Conservation (phyloP, 805 yeast species). For the Cyberlindnera euphorbiae region DNA sequence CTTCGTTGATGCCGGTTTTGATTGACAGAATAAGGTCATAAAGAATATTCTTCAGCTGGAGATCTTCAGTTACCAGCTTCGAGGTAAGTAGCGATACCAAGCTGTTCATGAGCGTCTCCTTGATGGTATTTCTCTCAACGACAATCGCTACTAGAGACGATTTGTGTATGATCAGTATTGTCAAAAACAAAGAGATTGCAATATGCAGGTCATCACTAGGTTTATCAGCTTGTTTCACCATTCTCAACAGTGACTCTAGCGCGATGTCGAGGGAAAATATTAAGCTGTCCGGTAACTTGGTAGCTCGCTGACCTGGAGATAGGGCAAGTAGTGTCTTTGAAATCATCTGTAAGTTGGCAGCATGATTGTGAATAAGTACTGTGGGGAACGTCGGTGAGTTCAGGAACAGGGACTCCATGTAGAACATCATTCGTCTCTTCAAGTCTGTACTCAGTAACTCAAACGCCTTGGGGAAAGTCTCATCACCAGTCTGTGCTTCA, state of each 20-base stretch:
- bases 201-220: conserved; percentile 12
- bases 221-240: conserved; percentile 18
- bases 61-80: conserved; percentile 37
- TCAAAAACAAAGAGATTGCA: conserved; percentile 44
- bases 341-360: conserved; percentile 10
- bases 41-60: conserved; percentile 48
- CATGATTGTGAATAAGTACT: conserved; percentile 11
- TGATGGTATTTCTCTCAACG: conserved; percentile 35
- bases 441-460: conserved; percentile 29
- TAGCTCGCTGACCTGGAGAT: conserved; percentile 14
- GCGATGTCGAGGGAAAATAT: conserved; percentile 37
- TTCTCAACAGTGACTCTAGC: conserved; percentile 32
- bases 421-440: conserved; percentile 30
- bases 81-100: conserved; percentile 43
- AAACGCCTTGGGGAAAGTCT: conserved; percentile 35
- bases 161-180: conserved; percentile 57
- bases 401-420: conserved; percentile 38
- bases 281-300: conserved; percentile 30
- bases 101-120: conserved; percentile 43
- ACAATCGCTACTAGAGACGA: conserved; percentile 43
- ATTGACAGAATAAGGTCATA: conserved; percentile 56
- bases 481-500: conserved; percentile 1
- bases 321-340: conserved; percentile 19
- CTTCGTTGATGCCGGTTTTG: conserved; percentile 32
- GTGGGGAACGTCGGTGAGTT: conserved; percentile 37